Base-by-base conservation (phyloP, 805 yeast genomes). In the Myxozyma sirexii region DNA sequence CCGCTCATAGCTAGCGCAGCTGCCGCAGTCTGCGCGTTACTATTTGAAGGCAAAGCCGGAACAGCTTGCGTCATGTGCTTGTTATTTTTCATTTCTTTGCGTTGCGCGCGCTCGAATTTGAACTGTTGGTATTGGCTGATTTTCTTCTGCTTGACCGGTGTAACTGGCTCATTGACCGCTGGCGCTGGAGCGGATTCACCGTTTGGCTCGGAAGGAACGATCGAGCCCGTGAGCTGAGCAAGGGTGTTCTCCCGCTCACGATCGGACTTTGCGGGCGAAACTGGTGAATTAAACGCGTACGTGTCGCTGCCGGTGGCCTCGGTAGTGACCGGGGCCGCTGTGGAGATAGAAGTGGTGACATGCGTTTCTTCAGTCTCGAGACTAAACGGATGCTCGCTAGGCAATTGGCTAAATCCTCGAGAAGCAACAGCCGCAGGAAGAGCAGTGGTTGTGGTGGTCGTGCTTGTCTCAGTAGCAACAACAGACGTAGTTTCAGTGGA, bases 51-150 rank as follows among this genome's bases (percentile, higher is more conserved):
- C 15, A 33, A 17, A 12, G 29, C 13, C 19, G 46, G 29, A 17
- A 46, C 91, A 83, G 87, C 82, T 67, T 84, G 87, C 77, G 86
- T 86, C 74, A 86, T 88, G 67, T 84, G 83, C 68, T 94, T 91
- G 79, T 90, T 97, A 76, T 84, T 85, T 19, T 49, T 53, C 38
- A 29, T 38, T n/a, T 60, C 56, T 38, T 57, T 57, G 31, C 53
- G 46, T 15, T 56, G 59, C 10, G 46, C 46, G 24, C 53, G 55
- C 23, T 49, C 63, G 12, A 54, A 42, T 39, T 39, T 57, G 39
- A 48, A 51, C 33, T 39, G 52, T 33, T 59, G 65, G 26, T 48
- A 60, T 43, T 60, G 64, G n/a, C 60, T 49, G 29, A 60, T 33
- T 51, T 49, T 52, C 31, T 51, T 52, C 48, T 26, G 42, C 45